Base-by-base conservation (phyloP, 306 rosid species). In the Senna siamea region DNA sequence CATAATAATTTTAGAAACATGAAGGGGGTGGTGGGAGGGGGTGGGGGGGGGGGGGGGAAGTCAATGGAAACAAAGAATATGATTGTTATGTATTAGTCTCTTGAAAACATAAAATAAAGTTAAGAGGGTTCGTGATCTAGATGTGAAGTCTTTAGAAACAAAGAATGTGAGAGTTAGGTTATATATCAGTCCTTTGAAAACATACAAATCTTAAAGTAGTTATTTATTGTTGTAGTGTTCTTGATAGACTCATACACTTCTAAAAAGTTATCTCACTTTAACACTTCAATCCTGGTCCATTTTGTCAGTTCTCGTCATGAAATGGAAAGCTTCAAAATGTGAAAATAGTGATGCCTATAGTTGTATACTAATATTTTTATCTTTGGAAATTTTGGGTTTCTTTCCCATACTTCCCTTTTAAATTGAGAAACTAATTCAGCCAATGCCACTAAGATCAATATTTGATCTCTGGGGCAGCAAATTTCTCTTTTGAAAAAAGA, bases 271-370 rank as follows among this genome's bases (percentile, higher is more conserved):
- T n/a, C n/a, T n/a, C n/a, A n/a, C n/a, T n/a, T n/a, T n/a, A n/a
- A n/a, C n/a, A n/a, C n/a, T n/a, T n/a, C n/a, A n/a, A 53, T 77
- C 61, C 35, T 73, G 32, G 51, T 58, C 52, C 43, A 47, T 22
- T 22, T 66, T 79, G 19, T 70, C 17, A 30, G 72, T 54, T 13
- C 38, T 68, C 18, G 50, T 44, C 43, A 46, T 70, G 53, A 37
- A 10, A 51, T 72, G 54, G 4, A 12, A 6, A 72, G 55, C 38
- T 59, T n/a, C 12, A 53, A 23, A 52, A n/a, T n/a, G n/a, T n/a
- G n/a, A n/a, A n/a, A n/a, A 37, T 34, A 18, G 41, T 56, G 6
- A 30, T 58, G 12, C 28, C 19, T 4, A 5, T 58, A 57, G 1
- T 37, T 44, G 1, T 44, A 44, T 44, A 44, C n/a, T 44, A 44